Evolutionary conservation across 495 filamentous ascomycete genomes (phyloP).

Genomic region (Hypomontagnella monticulosa): DNA sequence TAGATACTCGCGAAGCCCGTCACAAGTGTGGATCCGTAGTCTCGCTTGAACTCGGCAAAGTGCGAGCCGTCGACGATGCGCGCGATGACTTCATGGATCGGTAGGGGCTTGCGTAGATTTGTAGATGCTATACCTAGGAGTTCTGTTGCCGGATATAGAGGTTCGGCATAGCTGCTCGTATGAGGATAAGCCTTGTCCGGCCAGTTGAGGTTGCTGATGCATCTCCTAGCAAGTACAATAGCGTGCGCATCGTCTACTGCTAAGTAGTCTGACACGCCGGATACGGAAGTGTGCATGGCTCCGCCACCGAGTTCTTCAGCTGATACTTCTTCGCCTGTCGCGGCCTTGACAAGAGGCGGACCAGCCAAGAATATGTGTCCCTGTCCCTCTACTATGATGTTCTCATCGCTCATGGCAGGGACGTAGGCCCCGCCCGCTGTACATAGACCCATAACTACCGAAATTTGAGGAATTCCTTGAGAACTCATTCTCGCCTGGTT

Average conservation of each 20-base stretch:
- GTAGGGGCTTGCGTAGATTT: constrained; percentile 84
- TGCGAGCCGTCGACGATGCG: constrained; percentile 90
- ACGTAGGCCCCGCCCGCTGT: constrained; percentile 97
- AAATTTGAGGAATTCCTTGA: constrained; percentile 88
- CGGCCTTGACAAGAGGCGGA: constrained; percentile 94
- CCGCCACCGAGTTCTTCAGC: constrained; percentile 95
- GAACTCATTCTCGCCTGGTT: constrained; percentile 96
- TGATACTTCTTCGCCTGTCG: constrained; percentile 91
- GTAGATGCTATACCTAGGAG: constrained; percentile 88
- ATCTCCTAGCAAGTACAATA: constrained; percentile 83
- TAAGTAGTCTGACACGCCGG: constrained; percentile 95
- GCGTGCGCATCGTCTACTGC: constrained; percentile 96
- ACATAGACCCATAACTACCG: constrained; percentile 98
- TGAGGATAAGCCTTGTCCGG: constrained; percentile 52
- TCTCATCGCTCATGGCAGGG: constrained; percentile 96
- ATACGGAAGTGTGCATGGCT: constrained; percentile 87
- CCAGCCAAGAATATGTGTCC: constrained; percentile 97
- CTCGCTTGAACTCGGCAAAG: constrained; percentile 94
- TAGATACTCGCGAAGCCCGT: constrained; percentile 94
- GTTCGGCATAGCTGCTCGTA: constrained; percentile 62
- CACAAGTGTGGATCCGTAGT: constrained; percentile 89
- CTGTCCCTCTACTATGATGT: constrained; percentile 93
- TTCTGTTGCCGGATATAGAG: constrained; percentile 82
- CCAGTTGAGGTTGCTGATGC: constrained; percentile 89
- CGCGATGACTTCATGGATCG: constrained; percentile 90